A percentile compares a stretch with the other conserved stretches of the same genome.
Evolutionary conservation across 768 basidiomycete species (phyloP).

Genomic region (Russula compacta): DNA sequence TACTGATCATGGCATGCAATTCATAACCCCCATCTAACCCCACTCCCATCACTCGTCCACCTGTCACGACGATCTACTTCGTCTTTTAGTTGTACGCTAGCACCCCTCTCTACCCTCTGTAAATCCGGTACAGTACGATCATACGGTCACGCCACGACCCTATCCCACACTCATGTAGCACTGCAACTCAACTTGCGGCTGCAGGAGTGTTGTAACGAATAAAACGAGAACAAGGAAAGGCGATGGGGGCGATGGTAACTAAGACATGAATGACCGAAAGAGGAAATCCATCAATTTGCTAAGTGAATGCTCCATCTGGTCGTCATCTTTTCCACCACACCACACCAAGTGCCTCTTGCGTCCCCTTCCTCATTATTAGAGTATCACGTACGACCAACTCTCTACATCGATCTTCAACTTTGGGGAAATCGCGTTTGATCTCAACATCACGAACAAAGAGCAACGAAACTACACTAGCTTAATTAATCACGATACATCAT

Average conservation of each 20-base stretch:
- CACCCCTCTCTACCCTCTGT: neutral
- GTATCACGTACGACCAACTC: neutral
- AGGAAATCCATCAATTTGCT: neutral
- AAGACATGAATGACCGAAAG: neutral
- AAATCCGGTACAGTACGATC: conserved; percentile 10
- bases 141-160: neutral
- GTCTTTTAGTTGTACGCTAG: conserved; percentile 2
- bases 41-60: neutral
- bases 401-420: neutral
- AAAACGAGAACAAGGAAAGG: neutral
- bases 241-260: neutral
- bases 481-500: neutral
- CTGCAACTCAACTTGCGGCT: conserved; percentile 30
- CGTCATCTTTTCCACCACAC: neutral
- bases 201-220: conserved; percentile 11
- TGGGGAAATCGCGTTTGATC: neutral
- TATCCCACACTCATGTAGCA: conserved; percentile 9
- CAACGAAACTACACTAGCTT: neutral
- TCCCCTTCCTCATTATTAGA: neutral
- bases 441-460: neutral
- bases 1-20: neutral
- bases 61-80: conserved; percentile 1
- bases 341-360: neutral
- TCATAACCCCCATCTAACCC: neutral
- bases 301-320: neutral